Evolutionary conservation across 495 filamentous ascomycete species (phyloP).

Genomic region (Neurospora sp.): DNA sequence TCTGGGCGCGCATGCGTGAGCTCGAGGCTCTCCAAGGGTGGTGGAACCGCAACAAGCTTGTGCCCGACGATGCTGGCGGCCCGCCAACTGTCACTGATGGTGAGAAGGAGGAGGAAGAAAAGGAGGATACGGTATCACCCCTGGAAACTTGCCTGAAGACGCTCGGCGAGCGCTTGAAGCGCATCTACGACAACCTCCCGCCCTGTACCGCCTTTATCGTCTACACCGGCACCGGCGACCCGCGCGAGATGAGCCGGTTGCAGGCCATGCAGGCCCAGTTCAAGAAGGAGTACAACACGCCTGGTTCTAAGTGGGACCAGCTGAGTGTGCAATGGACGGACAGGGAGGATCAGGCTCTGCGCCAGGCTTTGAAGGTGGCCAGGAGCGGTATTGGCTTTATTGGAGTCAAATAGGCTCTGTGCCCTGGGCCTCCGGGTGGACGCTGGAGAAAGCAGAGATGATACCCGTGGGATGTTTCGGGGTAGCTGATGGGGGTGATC

Average conservation of each 20-base stretch:
- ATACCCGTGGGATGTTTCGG: background rate
- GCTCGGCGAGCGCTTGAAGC: constrained; percentile 45
- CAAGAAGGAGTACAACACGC: constrained; percentile 61
- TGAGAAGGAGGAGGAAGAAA: background rate
- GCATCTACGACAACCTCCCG: constrained; percentile 66
- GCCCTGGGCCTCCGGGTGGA: background rate
- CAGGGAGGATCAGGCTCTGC: constrained; percentile 68
- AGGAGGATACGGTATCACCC: constrained; percentile 24
- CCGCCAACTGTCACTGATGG: constrained; percentile 5
- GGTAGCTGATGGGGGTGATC: background rate
- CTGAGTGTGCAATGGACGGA: constrained; percentile 87
- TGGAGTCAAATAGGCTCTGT: constrained; percentile 48
- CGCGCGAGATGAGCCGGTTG: constrained; percentile 62
- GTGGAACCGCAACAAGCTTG: constrained; percentile 54
- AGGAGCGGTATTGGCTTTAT: constrained; percentile 75
- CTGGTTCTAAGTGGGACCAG: constrained; percentile 75
- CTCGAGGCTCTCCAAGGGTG: constrained; percentile 74
- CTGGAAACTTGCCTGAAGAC: constrained; percentile 39
- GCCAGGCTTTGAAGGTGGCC: constrained; percentile 56
- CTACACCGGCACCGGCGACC: constrained; percentile 82
- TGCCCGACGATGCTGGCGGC: constrained; percentile 5
- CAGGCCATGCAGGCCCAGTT: constrained; percentile 63
- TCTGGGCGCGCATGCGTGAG: constrained; percentile 79
- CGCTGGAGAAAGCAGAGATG: background rate
- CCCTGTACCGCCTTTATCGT: constrained; percentile 80